Conservation (phyloP, 2,329 filamentous ascomycete species). For the Arthrinium phaeospermum region DNA sequence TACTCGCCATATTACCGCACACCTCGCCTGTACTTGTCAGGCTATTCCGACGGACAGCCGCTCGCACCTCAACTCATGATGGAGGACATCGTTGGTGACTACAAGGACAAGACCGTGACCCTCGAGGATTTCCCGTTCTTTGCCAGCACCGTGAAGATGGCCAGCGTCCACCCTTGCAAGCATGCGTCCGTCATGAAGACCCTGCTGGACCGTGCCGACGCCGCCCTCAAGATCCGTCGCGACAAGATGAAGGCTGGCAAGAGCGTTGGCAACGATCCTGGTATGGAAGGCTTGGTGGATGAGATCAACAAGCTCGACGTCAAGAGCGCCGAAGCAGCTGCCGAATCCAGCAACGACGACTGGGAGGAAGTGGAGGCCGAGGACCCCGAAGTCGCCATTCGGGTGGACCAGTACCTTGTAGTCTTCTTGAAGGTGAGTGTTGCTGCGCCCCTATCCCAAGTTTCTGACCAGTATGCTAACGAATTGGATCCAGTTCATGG, state of each 20-base stretch:
- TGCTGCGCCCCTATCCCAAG: neutral
- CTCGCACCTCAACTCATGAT: constrained; percentile 87
- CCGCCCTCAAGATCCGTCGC: constrained; percentile 84
- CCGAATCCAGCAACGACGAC: constrained; percentile 60
- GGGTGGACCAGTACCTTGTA: constrained; percentile 87
- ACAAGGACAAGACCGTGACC: constrained; percentile 98
- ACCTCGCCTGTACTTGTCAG: constrained; percentile 91
- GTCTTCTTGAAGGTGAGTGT: constrained; percentile 79
- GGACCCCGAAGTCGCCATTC: constrained; percentile 77
- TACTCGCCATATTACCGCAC: constrained; percentile 98
- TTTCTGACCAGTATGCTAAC: neutral
- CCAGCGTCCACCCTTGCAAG: constrained; percentile 94
- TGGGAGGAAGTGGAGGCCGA: constrained; percentile 73
- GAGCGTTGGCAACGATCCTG: constrained; percentile 55
- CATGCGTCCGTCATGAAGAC: constrained; percentile 99
- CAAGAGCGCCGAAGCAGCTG: constrained; percentile 56
- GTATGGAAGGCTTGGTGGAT: constrained; percentile 86
- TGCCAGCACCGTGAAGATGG: constrained; percentile 90
- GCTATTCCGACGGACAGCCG: constrained; percentile 83
- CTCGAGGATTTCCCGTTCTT: constrained; percentile 98
- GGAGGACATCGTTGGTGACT: constrained; percentile 95
- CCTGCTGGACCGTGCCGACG: constrained; percentile 91
- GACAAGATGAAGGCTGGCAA: constrained; percentile 75
- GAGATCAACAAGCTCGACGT: constrained; percentile 72
- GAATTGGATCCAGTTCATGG: constrained; percentile 65